A percentile compares a stretch with the other conserved stretches of the same genome.
These are phyloP conservation scores for Vigna angularis DNA, from an alignment of 306 rosid species.

Conservation along the genomic window DNA sequence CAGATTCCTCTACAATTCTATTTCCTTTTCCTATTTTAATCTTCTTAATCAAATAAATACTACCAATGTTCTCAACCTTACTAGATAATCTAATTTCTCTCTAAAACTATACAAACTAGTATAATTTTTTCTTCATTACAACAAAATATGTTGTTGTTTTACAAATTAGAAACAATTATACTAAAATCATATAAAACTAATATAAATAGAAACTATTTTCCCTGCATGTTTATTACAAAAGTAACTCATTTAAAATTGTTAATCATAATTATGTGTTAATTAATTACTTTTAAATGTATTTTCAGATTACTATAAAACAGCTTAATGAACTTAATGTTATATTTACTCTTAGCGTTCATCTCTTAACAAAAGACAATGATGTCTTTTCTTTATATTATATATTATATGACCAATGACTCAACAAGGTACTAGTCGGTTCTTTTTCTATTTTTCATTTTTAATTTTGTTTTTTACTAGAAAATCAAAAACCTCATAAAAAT, in stretches of 20 bases:
- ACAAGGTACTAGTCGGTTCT: constrained; percentile 21
- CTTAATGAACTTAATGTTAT: background rate
- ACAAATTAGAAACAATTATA: too few species aligned
- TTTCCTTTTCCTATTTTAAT: background rate
- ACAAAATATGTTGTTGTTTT: too few species aligned
- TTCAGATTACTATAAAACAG: too few species aligned
- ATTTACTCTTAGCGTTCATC: background rate
- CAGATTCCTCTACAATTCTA: constrained; percentile 30
- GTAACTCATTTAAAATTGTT: too few species aligned
- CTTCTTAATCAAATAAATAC: background rate
- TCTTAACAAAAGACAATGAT: background rate
- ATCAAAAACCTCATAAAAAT: constrained; percentile 6
- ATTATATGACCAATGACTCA: background rate
- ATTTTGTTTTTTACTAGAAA: background rate
- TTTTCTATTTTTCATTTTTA: background rate
- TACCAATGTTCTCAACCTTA: background rate
- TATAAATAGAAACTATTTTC: too few species aligned
- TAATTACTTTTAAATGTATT: too few species aligned
- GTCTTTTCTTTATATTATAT: background rate
- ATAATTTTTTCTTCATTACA: background rate
- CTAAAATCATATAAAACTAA: too few species aligned
- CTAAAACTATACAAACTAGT: background rate
- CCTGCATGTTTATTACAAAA: too few species aligned
- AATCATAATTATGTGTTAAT: too few species aligned
- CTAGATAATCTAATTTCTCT: background rate